A percentile compares a stretch with the other conserved stretches of the same genome.
Evolutionary conservation across 2,329 filamentous ascomycete genomes (phyloP).

Genomic region (Ophiostoma montium): DNA sequence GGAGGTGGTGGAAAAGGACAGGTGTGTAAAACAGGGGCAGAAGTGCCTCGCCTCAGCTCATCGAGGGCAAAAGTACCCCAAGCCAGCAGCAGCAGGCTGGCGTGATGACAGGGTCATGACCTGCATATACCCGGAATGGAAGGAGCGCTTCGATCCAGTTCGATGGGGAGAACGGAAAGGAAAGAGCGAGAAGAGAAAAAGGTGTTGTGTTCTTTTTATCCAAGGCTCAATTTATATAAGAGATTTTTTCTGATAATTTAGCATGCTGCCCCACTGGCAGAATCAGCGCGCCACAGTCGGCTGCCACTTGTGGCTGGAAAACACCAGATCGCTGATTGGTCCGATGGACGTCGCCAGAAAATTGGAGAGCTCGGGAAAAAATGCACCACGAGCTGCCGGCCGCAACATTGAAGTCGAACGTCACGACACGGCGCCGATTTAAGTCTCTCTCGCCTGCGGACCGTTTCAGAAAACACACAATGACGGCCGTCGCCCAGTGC

Average conservation of each 20-base stretch:
- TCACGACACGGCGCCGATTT: neutral
- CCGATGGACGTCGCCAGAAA: neutral
- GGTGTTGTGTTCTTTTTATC: no score
- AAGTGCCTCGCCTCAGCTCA: slow-evolving; percentile 10
- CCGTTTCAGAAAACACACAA: neutral
- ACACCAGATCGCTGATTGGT: neutral
- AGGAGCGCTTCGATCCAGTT: neutral
- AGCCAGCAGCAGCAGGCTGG: slow-evolving; percentile 14
- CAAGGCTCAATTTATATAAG: no score
- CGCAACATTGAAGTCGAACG: neutral
- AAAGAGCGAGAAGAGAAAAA: neutral
- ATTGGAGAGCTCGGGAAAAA: slow-evolving; percentile 3
- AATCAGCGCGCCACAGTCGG: neutral
- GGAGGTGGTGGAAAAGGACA: neutral
- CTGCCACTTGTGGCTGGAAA: neutral
- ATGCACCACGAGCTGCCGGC: slow-evolving; percentile 1
- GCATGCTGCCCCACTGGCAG: neutral
- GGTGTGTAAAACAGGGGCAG: neutral
- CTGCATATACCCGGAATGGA: neutral
- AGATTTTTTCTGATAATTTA: neutral
- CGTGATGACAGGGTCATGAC: slow-evolving; percentile 13
- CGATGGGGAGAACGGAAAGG: neutral
- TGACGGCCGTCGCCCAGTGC: slow-evolving; percentile 10
- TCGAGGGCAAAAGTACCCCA: slow-evolving; percentile 10
- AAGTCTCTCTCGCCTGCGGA: neutral